Conservation (phyloP, 345 rosid species). For the Syzygium aqueum region DNA sequence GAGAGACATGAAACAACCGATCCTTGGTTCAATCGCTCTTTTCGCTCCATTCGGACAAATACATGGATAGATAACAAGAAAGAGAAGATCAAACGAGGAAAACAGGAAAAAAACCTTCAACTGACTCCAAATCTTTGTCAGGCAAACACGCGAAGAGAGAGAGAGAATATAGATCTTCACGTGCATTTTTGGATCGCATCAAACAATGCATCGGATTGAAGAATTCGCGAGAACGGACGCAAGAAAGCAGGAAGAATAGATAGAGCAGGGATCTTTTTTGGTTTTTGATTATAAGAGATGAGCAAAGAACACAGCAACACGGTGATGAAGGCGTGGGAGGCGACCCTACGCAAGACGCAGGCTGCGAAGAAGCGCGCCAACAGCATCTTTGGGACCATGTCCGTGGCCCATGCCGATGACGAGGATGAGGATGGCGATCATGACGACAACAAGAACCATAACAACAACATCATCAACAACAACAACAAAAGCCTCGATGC, state of each 20-base stretch:
- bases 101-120: background rate
- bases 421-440: slow-evolving; percentile 20
- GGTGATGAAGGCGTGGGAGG: slow-evolving; percentile 87
- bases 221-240: background rate
- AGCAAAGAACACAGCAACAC: background rate
- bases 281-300: background rate
- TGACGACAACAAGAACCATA: background rate
- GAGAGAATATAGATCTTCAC: background rate
- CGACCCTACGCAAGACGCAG: slow-evolving; percentile 75
- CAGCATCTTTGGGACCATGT: slow-evolving; percentile 65
- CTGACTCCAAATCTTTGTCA: background rate
- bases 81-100: slow-evolving; percentile 1
- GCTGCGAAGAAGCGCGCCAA: slow-evolving; percentile 88
- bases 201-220: background rate
- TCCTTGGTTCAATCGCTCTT: slow-evolving; percentile 23
- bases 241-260: background rate
- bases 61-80: background rate
- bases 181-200: background rate
- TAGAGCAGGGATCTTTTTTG: background rate
- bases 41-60: slow-evolving; percentile 7
- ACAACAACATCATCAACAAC: background rate
- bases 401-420: slow-evolving; percentile 40
- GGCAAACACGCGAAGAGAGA: background rate
- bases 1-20: slow-evolving; percentile 3
- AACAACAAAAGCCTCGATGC: background rate